Base-by-base conservation (phyloP, 169 alveolate genomes). In the Babesia ovis region DNA sequence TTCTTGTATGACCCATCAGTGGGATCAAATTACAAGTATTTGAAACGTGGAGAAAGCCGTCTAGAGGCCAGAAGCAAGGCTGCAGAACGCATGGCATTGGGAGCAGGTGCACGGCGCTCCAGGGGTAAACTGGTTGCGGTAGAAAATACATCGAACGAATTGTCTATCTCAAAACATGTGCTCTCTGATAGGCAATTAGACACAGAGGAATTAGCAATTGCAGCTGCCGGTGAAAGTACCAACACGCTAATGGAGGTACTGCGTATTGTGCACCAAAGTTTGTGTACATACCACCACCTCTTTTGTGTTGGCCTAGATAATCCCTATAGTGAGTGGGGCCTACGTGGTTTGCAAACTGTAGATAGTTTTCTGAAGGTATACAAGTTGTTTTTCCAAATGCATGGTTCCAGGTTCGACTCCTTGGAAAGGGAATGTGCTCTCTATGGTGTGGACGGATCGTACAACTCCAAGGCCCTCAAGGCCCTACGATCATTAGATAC, bases 1-100 rank as follows among this genome's bases (percentile, higher is more conserved):
- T 59, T 60, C 23, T 2, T 72, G 50, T 72, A 72, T 42, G 83
- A 72, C 34, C 62, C 83, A 14, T 57, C 83, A n/a, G 31, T 34
- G 54, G 39, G 45, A 1, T 32, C 74, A 29, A 72, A 72, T 43
- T 72, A 25, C 66, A 72, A 72, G 54, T 61, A 59, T 31, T 23
- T 72, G 53, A 72, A 72, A 45, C 53, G 45, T 27, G 79, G 79
- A 2, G 79, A 68, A 16, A 46, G 37, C 34, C 59, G 74, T 18
- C 20, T 5, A 8, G 50, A 57, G 0, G 31, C 39, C 16, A 34
- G 32, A 57, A 46, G 4, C 54, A 41, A 18, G 37, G 56, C 54
- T 16, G 8, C 54, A 18, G n/a, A 1, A 54, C 22, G 27, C 11
- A 22, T n/a, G 9, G 18, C 22, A 5, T 2, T 41, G 4, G 48